These are phyloP conservation scores for Coffea eugenioides DNA, from an alignment of 257 asterid genomes.

Conservation along the genomic window DNA sequence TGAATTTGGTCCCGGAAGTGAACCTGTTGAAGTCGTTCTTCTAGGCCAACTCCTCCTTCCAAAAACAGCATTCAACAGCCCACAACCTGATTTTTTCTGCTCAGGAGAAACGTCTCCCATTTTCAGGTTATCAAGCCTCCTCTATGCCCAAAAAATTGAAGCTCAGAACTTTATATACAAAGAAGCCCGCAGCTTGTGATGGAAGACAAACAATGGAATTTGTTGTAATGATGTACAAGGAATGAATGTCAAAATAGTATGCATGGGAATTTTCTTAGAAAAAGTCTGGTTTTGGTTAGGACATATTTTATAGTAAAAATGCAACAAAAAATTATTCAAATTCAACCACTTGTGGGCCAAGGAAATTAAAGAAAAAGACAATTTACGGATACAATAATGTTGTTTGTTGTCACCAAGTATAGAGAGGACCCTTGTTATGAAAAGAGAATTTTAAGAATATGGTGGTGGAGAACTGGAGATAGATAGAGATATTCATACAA, in stretches of 20 bases:
- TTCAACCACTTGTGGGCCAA: constrained; percentile 20
- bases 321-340: constrained; percentile 10
- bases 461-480: neutral
- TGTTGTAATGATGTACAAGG: neutral
- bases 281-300: constrained; percentile 5
- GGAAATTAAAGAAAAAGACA: neutral
- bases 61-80: constrained; percentile 62
- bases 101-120: constrained; percentile 68
- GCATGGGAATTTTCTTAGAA: constrained; percentile 19
- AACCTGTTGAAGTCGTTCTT: constrained; percentile 52
- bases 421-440: neutral
- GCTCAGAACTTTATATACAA: neutral
- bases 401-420: neutral
- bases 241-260: constrained; percentile 14
- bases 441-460: neutral
- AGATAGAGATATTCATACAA: constrained; percentile 3
- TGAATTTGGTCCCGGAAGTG: constrained; percentile 31
- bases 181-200: neutral
- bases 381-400: neutral
- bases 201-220: constrained; percentile 2
- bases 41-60: constrained; percentile 64
- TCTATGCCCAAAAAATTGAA: neutral
- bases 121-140: neutral
- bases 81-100: constrained; percentile 67
- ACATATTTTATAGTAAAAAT: neutral